These are phyloP conservation scores for Moelleriella libera DNA, from an alignment of 2,329 filamentous ascomycete genomes.

Conservation along the genomic window DNA sequence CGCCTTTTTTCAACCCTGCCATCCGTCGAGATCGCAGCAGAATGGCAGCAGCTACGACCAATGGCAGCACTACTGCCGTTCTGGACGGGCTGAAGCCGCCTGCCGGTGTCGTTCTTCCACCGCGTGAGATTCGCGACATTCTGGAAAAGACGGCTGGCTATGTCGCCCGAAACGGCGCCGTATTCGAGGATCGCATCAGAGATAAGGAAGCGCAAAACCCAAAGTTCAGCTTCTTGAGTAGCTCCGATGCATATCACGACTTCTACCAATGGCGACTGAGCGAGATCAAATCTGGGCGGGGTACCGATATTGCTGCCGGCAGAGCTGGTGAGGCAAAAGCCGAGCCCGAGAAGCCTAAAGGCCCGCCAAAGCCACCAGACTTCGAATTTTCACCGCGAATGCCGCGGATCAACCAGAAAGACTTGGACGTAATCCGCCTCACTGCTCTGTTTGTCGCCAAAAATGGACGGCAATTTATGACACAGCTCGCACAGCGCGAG, in stretches of 20 bases:
- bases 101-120: constrained; percentile 72
- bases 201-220: constrained; percentile 72
- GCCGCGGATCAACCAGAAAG: constrained; percentile 92
- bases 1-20: too few species aligned
- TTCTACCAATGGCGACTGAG: constrained; percentile 86
- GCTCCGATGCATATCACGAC: constrained; percentile 67
- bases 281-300: constrained; percentile 74
- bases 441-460: constrained; percentile 88
- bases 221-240: constrained; percentile 82
- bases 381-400: constrained; percentile 93
- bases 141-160: constrained; percentile 94
- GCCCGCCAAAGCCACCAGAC: constrained; percentile 71
- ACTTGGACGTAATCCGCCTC: constrained; percentile 60
- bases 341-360: constrained; percentile 52
- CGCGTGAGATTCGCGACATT: constrained; percentile 69
- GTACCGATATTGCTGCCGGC: constrained; percentile 65
- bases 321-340: constrained; percentile 48
- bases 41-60: constrained; percentile 24
- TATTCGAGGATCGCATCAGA: constrained; percentile 73
- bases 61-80: constrained; percentile 35
- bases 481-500: constrained; percentile 75
- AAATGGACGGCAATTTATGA: constrained; percentile 86
- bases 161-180: constrained; percentile 53
- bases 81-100: constrained; percentile 66
- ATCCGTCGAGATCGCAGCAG: too few species aligned